A percentile compares a stretch with the other conserved stretches of the same genome.
Conservation (phyloP, 306 rosid genomes). For the Lotus japonicus region DNA sequence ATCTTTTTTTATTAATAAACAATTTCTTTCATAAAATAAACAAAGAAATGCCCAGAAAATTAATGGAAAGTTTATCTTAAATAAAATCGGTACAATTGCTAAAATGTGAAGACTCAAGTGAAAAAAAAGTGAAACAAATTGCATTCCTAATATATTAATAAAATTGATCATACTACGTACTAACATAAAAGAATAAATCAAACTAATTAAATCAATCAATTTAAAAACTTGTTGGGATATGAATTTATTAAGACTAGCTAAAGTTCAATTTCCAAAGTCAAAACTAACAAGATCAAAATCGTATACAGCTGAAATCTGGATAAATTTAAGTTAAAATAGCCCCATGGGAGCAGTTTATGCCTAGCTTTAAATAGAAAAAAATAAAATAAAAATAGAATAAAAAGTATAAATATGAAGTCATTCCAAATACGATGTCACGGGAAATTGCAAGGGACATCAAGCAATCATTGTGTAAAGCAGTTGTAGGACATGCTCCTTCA, state of each 20-base stretch:
- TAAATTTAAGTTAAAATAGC: not conserved
- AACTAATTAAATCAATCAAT: not conserved
- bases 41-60: no score
- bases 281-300: not conserved
- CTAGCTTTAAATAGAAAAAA: not conserved
- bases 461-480: not conserved
- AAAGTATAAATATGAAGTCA: conserved; percentile 2
- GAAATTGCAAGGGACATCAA: not conserved
- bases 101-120: not conserved
- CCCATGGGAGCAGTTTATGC: not conserved
- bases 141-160: not conserved
- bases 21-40: no score
- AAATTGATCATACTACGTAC: not conserved
- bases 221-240: not conserved
- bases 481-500: conserved; percentile 9
- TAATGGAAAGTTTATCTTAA: not conserved
- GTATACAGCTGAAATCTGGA: not conserved
- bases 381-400: not conserved
- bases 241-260: not conserved
- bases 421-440: not conserved
- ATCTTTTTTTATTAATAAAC: no score
- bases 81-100: not conserved
- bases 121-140: not conserved
- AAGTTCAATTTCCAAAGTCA: not conserved
- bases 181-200: not conserved